Evolutionary conservation across 1,284 basidiomycete species (phyloP), one percentile per base, ranked within the genome.

Genomic region (Apiotrichum gamsii): DNA sequence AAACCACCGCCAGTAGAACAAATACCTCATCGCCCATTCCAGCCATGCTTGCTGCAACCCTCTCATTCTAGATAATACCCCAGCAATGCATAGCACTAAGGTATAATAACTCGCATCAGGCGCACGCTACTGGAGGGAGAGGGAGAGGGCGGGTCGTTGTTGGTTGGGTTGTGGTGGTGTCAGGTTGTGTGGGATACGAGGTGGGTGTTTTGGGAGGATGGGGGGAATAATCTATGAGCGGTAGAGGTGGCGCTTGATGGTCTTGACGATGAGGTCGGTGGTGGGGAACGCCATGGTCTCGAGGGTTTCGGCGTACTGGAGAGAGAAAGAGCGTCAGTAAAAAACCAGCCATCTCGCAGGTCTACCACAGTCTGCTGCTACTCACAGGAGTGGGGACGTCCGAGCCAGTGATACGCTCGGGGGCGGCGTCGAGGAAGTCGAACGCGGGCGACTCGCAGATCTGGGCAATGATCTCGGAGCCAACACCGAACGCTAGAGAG

Each of bases 391-490:
- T 95, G 39, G 91, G 93, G 39, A 98, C 83, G 69, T 97, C 78
- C 43, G 95, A 93, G 67, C 95, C 95, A 54, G 95, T 97, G 58
- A 99, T 79, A 59, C 95, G 85, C 80, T 98, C 95, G 45, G 96
- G 89, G 21, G 94, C 89, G 20, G 94, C 93, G 75, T 99, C 95
- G 40, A 97, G 84, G 77, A 89, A 94, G 75, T 95, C 90, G 68
- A 93, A 96, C 6, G 89, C 91, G 61, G 93, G 86, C 63, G 88
- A 90, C 79, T 98, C 94, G 56, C 93, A 79, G 62, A 95, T 87
- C 74, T 94, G 90, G 14, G 94, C 93, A 61, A 88, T 90, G 65
- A 99, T 95, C 76, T 99, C 95, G 62, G 89, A 91, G 57, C 94
- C 94, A 47, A 99, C 91, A 76, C 95, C 90, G 73, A 97, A 98